These are phyloP conservation scores for Pseudonitzschia multiseries DNA, from an alignment of 108 stramenopile genomes.

Conservation along the genomic window DNA sequence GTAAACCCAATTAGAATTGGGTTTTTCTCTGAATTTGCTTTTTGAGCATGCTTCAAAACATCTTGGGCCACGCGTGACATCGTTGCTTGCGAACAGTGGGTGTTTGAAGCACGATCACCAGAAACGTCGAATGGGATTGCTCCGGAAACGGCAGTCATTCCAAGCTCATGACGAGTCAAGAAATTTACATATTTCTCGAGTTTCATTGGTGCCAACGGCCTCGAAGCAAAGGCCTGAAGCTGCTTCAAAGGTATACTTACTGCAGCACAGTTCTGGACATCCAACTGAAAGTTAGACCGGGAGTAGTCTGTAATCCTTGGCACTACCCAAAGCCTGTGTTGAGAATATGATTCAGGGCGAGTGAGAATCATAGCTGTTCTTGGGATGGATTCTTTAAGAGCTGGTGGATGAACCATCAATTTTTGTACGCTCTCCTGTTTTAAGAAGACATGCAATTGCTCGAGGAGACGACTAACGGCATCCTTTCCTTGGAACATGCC, in stretches of 20 bases:
- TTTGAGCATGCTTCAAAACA: constrained; percentile 74
- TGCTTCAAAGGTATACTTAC: constrained; percentile 89
- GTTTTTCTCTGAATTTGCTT: constrained; percentile 74
- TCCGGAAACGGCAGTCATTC: constrained; percentile 61
- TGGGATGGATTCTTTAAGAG: constrained; percentile 46
- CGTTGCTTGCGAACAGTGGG: constrained; percentile 89
- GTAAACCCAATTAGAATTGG: constrained; percentile 84
- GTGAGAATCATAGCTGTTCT: constrained; percentile 68
- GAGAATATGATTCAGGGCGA: constrained; percentile 73
- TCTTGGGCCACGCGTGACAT: constrained; percentile 79
- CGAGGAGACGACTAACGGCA: constrained; percentile 81
- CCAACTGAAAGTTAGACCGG: constrained; percentile 66
- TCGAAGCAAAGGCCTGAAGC: constrained; percentile 85
- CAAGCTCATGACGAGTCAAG: constrained; percentile 62
- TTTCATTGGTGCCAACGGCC: constrained; percentile 84
- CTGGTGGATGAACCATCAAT: constrained; percentile 46
- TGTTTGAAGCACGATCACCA: constrained; percentile 63
- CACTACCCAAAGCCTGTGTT: constrained; percentile 83
- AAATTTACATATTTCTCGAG: constrained; percentile 76
- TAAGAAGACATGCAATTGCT: constrained; percentile 74
- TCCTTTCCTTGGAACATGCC: constrained; percentile 94
- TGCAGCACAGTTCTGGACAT: constrained; percentile 85
- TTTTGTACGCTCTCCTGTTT: constrained; percentile 60
- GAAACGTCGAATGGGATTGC: constrained; percentile 81
- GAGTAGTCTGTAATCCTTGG: constrained; percentile 85